A percentile compares a stretch with the other conserved stretches of the same genome.
phyloP scores from a whole-genome alignment of 345 rosid genomes.

The Populus davidiana region DNA sequence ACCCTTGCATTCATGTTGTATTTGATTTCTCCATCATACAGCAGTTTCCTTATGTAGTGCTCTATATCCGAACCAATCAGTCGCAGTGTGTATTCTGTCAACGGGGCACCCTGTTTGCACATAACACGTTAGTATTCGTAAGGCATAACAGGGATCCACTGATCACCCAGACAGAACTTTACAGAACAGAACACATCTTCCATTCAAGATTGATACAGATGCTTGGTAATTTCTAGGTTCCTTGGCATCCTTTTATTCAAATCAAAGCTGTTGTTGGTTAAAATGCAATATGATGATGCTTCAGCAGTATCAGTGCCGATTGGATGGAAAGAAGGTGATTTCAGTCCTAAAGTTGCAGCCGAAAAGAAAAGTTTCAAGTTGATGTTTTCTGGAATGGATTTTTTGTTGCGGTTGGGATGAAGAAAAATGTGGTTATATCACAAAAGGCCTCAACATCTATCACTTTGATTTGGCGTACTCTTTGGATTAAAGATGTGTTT shows the following conservation, averaged over 20 bases:
- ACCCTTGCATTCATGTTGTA: slow-evolving; percentile 50
- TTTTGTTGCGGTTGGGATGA: neutral
- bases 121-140: neutral
- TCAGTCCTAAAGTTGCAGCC: neutral
- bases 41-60: slow-evolving; percentile 84
- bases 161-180: neutral
- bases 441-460: too few species aligned
- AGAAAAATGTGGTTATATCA: too few species aligned
- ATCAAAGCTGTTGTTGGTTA: neutral
- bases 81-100: slow-evolving; percentile 86
- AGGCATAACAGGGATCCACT: neutral
- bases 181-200: neutral
- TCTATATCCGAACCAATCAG: slow-evolving; percentile 87
- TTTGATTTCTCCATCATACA: slow-evolving; percentile 80
- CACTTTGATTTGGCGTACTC: too few species aligned
- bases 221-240: neutral
- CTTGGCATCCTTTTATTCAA: neutral
- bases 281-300: neutral
- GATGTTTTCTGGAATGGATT: neutral
- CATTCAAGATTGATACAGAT: neutral
- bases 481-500: too few species aligned
- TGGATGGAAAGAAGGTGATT: neutral
- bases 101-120: slow-evolving; percentile 69
- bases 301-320: neutral
- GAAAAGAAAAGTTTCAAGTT: too few species aligned